These are phyloP conservation scores for Flaveria brownii DNA, from an alignment of 129 eudicot species.

Conservation along the genomic window DNA sequence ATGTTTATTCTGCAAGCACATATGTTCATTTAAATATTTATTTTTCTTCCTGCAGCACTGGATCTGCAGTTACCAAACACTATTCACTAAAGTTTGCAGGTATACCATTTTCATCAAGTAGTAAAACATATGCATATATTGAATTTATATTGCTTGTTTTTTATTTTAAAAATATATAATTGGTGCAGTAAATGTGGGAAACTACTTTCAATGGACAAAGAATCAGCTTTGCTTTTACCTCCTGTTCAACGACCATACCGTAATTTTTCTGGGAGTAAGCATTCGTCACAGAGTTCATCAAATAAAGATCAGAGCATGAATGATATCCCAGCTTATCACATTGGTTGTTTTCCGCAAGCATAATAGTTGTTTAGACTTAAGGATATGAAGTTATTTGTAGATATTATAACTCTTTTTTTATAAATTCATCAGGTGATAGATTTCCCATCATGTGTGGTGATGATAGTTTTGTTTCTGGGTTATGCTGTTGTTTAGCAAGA, in stretches of 20 bases:
- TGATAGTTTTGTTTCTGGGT: not conserved
- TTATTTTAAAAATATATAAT: not conserved
- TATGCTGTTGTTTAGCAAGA: not conserved
- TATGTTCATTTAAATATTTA: not conserved
- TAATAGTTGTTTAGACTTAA: slow-evolving; percentile 34
- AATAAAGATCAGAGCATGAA: slow-evolving; percentile 35
- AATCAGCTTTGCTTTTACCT: slow-evolving; percentile 66
- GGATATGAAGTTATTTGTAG: slow-evolving; percentile 26
- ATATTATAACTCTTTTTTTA: not conserved
- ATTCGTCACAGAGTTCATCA: slow-evolving; percentile 26
- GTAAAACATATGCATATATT: slow-evolving; percentile 10
- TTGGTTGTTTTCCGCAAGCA: slow-evolving; percentile 64
- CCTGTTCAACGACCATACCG: slow-evolving; percentile 71
- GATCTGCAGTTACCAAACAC: slow-evolving; percentile 67
- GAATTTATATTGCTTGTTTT: not conserved
- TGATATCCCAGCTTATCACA: slow-evolving; percentile 54
- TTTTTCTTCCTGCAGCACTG: slow-evolving; percentile 50
- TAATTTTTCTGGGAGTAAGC: slow-evolving; percentile 32
- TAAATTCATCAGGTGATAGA: slow-evolving; percentile 8
- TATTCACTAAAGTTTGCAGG: slow-evolving; percentile 73
- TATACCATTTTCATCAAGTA: slow-evolving; percentile 18
- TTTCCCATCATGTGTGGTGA: not conserved
- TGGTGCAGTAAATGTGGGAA: slow-evolving; percentile 75
- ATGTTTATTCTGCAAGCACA: not conserved
- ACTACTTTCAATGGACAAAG: slow-evolving; percentile 70